Evolutionary conservation across 129 eudicot genomes (phyloP).

Genomic region (Saposhnikovia divaricata): DNA sequence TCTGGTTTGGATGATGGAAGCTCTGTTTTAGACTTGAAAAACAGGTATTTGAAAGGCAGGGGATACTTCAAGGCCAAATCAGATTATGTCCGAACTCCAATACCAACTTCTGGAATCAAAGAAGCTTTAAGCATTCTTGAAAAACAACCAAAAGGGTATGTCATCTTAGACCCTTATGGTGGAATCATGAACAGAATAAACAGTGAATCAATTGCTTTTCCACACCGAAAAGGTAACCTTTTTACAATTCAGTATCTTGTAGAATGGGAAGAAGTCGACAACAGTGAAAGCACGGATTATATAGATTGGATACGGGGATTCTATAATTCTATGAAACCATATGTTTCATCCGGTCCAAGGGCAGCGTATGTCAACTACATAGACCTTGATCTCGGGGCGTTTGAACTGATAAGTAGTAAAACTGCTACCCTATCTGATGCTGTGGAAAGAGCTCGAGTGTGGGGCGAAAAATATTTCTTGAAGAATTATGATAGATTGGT

Average conservation of each 20-base stretch:
- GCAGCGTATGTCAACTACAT: conserved; percentile 12
- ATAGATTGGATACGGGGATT: conserved; percentile 12
- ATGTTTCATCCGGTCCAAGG: conserved; percentile 8
- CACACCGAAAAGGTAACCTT: conserved; percentile 18
- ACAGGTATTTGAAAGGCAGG: background rate
- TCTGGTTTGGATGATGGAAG: conserved; percentile 11
- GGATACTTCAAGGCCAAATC: conserved; percentile 13
- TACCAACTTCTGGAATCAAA: conserved; percentile 10
- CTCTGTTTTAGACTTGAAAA: background rate
- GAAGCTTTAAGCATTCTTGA: background rate
- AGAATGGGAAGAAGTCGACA: conserved; percentile 7
- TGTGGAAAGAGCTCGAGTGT: conserved; percentile 7
- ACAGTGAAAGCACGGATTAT: background rate
- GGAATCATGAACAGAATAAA: conserved; percentile 7
- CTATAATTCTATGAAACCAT: background rate
- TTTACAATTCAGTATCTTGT: conserved; percentile 4
- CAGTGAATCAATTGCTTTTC: conserved; percentile 18
- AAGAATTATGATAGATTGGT: conserved; percentile 9
- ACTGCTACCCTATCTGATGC: background rate
- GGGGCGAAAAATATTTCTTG: conserved; percentile 1
- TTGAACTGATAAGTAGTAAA: background rate
- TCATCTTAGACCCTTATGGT: conserved; percentile 20
- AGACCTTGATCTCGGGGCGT: conserved; percentile 19
- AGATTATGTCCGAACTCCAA: conserved; percentile 14
- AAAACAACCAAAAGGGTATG: conserved; percentile 13